phyloP scores from a whole-genome alignment of 2,329 filamentous ascomycete genomes.

The Furcasterigmium furcatum region DNA sequence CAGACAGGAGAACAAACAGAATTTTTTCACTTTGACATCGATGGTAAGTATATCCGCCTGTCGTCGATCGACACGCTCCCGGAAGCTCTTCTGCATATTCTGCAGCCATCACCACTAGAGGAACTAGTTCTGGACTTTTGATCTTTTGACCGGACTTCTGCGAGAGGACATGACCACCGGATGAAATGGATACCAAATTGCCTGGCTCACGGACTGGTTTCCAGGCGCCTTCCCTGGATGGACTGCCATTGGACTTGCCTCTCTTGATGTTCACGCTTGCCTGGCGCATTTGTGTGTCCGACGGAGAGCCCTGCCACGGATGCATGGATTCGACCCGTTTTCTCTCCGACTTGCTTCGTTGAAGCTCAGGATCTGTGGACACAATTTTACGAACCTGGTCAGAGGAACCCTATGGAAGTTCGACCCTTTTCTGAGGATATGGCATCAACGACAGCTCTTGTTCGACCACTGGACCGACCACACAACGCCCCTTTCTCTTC shows the following conservation, averaged over 20 bases:
- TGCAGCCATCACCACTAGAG: background rate
- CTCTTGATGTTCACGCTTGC: background rate
- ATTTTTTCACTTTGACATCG: background rate
- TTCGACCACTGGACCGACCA: too few relatives aligned
- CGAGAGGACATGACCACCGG: background rate
- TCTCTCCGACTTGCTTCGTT: too few relatives aligned
- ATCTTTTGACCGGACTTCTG: background rate
- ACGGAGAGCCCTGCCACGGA: too few relatives aligned
- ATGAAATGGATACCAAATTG: background rate
- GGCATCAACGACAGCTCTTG: too few relatives aligned
- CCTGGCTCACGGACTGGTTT: background rate
- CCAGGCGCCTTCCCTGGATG: background rate
- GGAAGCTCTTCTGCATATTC: background rate
- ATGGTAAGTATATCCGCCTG: background rate
- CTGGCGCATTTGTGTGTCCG: too few relatives aligned
- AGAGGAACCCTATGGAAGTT: too few relatives aligned
- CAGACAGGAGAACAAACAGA: conserved; percentile 4
- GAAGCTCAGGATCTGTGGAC: too few relatives aligned
- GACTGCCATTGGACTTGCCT: background rate
- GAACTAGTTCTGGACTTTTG: background rate
- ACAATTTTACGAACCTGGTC: too few relatives aligned
- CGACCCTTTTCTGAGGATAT: too few relatives aligned
- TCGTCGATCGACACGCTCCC: background rate
- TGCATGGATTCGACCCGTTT: too few relatives aligned
- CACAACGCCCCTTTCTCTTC: too few relatives aligned